phyloP scores from a whole-genome alignment of 2,329 filamentous ascomycete species.

The Emydomyces testavorans region DNA sequence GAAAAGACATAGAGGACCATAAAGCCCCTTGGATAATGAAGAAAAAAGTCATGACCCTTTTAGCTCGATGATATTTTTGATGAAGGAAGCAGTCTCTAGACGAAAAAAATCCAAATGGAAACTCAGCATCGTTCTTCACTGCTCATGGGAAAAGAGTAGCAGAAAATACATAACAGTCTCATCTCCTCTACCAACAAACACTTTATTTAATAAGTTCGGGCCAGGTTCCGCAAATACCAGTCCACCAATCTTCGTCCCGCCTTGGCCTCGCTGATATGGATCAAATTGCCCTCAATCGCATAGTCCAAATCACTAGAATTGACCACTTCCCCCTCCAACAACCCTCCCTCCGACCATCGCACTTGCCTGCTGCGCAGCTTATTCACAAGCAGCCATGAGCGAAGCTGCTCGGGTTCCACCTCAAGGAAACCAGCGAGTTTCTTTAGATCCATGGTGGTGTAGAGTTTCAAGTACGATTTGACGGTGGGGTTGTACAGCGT shows the following conservation, averaged over 20 bases:
- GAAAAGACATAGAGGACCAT: neutral
- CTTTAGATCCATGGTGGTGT: constrained; percentile 98
- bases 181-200: neutral
- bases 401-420: constrained; percentile 88
- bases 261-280: constrained; percentile 98
- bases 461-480: constrained; percentile 96
- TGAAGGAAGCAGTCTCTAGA: neutral
- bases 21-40: neutral
- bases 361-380: constrained; percentile 98
- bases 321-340: constrained; percentile 84
- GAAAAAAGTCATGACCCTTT: neutral
- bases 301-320: constrained; percentile 96
- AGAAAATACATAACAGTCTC: no score
- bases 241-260: constrained; percentile 93
- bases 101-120: neutral
- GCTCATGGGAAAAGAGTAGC: neutral
- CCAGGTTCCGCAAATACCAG: constrained; percentile 96
- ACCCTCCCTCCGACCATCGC: constrained; percentile 78
- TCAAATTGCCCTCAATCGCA: constrained; percentile 89
- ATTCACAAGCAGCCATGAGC: constrained; percentile 88
- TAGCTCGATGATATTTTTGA: neutral
- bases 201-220: constrained; percentile 69
- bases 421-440: constrained; percentile 97
- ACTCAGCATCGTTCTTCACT: neutral
- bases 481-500: constrained; percentile 97